Base-by-base conservation (phyloP, 2,329 filamentous ascomycete species). In the Fusarium sp. region DNA sequence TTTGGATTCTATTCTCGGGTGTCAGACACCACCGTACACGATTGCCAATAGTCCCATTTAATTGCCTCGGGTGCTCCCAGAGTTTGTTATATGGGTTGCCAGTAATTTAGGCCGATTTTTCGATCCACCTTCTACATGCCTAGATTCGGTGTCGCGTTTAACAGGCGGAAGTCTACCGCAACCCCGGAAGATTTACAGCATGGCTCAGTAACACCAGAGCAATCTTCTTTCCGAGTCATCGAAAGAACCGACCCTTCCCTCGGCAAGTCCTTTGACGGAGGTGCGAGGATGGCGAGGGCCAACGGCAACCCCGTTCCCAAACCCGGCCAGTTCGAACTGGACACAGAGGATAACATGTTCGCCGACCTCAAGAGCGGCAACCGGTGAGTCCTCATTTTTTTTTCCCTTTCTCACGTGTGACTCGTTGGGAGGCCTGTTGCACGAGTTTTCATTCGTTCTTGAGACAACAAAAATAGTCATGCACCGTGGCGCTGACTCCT, bases 121-220 rank as follows among this genome's bases (percentile, higher is more conserved):
- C 62, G 36, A 70, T 62, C 69, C 62, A 65, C 63, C 64, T 75
- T 76, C 73, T 85, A 85, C 79, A 90, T 90, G 88, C 86, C 86
- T 87, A 88, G 86, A 81, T 90, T 90, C 79, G 86, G 87, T 67
- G 86, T 86, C 77, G 82, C 84, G 68, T 90, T 90, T 69, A 84
- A 82, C 75, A 83, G 86, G 86, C 88, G 88, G 84, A 89, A 86
- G 82, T 88, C 87, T 68, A 84, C 85, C 83, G 86, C 84, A 61
- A 84, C 83, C 81, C 84, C 84, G 66, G 85, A 87, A 70, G 86
- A 85, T 69, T 78, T 86, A 66, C 85, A 87, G 66, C 84, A 88
- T 86, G 85, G 77, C 39, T 76, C 83, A 73, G 74, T 83, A 78
- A 78, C 82, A 67, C 74, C 79, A 52, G 81, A 82, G 61, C 83